Conservation (phyloP, 2,329 filamentous ascomycete genomes). For the Fusarium sp. region DNA sequence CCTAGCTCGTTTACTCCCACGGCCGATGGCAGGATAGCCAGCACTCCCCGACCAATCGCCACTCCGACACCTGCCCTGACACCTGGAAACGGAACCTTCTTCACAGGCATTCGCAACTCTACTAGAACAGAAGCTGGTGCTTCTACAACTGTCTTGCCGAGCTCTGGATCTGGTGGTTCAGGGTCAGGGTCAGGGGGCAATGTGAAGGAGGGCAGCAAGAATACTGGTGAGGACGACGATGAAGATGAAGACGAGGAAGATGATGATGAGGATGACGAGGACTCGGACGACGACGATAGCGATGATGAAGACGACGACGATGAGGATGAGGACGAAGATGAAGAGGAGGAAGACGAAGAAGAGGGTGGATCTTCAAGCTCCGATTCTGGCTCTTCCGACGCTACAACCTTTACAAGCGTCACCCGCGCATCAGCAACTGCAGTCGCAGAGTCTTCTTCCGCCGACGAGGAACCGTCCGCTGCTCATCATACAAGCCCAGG, state of each 20-base stretch:
- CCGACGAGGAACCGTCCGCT: background rate
- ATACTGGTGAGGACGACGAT: background rate
- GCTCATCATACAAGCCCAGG: background rate
- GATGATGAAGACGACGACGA: background rate
- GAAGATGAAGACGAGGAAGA: background rate
- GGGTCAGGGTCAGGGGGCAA: background rate
- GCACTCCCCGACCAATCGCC: background rate
- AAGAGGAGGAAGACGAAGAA: background rate
- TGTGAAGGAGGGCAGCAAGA: background rate
- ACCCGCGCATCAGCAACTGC: background rate
- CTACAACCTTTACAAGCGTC: background rate
- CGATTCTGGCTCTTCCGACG: background rate
- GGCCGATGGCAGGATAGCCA: background rate
- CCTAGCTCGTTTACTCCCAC: background rate
- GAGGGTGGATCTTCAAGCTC: background rate
- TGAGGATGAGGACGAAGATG: background rate
- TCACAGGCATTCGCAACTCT: background rate
- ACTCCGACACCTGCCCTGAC: background rate
- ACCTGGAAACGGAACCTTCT: background rate
- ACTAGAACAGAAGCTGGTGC: background rate
- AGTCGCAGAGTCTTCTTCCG: background rate
- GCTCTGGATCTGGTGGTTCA: background rate
- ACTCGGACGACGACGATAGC: background rate
- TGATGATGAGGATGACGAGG: background rate
- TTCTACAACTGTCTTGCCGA: background rate